These are phyloP conservation scores for Penicillium subrubescens DNA, from an alignment of 495 filamentous ascomycete genomes.

Conservation along the genomic window DNA sequence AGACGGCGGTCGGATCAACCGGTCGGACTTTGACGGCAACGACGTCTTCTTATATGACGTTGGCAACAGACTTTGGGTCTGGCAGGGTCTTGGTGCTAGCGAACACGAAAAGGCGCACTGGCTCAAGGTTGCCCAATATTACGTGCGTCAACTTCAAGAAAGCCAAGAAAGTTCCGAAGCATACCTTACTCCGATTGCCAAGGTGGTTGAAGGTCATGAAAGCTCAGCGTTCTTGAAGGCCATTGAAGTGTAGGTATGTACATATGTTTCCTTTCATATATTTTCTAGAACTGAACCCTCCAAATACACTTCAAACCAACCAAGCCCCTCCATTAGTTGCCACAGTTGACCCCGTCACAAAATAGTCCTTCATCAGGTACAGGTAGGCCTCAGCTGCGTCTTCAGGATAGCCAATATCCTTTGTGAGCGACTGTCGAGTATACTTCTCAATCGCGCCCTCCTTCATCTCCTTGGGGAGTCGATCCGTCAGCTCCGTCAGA, in stretches of 20 bases:
- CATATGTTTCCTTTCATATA: background rate
- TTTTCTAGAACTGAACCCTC: background rate
- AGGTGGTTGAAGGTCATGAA: slow-evolving; percentile 56
- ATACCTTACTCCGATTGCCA: slow-evolving; percentile 52
- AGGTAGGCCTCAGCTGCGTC: slow-evolving; percentile 68
- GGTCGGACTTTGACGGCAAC: slow-evolving; percentile 51
- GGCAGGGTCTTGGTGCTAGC: slow-evolving; percentile 59
- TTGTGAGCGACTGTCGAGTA: slow-evolving; percentile 38
- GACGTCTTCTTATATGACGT: slow-evolving; percentile 62
- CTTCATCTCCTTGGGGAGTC: slow-evolving; percentile 26
- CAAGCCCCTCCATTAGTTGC: slow-evolving; percentile 39
- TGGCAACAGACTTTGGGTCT: slow-evolving; percentile 58
- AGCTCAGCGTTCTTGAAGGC: slow-evolving; percentile 50
- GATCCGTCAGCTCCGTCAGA: slow-evolving; percentile 52
- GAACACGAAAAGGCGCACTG: slow-evolving; percentile 55
- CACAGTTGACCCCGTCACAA: slow-evolving; percentile 50
- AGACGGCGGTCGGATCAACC: slow-evolving; percentile 42
- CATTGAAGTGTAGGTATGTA: slow-evolving; percentile 24
- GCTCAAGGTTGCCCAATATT: slow-evolving; percentile 58
- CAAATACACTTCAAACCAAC: slow-evolving; percentile 10
- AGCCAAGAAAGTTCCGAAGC: slow-evolving; percentile 36
- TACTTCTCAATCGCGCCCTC: slow-evolving; percentile 28
- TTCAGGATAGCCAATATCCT: slow-evolving; percentile 50
- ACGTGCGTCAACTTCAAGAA: slow-evolving; percentile 51
- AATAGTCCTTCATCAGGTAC: slow-evolving; percentile 63